These are phyloP conservation scores for Graphilbum ipis-grandicollis DNA, from an alignment of 2,329 filamentous ascomycete genomes.

Conservation along the genomic window DNA sequence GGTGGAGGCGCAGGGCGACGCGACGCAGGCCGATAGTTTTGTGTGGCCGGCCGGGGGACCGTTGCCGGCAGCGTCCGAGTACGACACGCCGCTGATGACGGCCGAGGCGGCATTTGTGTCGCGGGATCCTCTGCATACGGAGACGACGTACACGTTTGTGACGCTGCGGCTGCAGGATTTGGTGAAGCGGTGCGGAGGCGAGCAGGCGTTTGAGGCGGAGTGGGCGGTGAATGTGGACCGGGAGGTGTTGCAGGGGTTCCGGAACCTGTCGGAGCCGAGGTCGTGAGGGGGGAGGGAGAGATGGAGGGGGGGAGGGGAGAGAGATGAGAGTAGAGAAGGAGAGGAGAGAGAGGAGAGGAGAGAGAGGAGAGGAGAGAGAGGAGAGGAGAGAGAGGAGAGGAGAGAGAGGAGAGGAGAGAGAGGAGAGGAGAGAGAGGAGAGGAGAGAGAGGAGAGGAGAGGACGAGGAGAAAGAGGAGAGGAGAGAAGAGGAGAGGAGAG, in stretches of 20 bases:
- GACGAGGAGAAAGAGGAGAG: too few species aligned
- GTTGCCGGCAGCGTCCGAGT: conserved; percentile 25
- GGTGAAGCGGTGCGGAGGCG: conserved; percentile 44
- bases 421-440: too few species aligned
- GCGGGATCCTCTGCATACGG: conserved; percentile 49
- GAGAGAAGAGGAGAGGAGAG: too few species aligned
- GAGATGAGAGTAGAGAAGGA: not conserved
- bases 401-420: too few species aligned
- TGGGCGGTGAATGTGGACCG: conserved; percentile 62
- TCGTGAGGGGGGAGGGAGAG: not conserved
- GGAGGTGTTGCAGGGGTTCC: conserved; percentile 51
- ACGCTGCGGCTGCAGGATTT: conserved; percentile 40
- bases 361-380: too few species aligned
- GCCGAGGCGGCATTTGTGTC: conserved; percentile 33
- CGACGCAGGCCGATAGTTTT: conserved; percentile 32
- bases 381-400: too few species aligned
- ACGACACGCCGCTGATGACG: conserved; percentile 37
- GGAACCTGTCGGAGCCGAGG: conserved; percentile 14
- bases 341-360: too few species aligned
- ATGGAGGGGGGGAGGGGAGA: not conserved
- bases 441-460: too few species aligned
- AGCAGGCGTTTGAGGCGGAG: conserved; percentile 45
- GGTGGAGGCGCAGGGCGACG: conserved; percentile 41
- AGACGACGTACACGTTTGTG: conserved; percentile 48
- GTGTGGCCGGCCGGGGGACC: conserved; percentile 27